Evolutionary conservation across 352 stramenopile species (phyloP), one percentile per base, ranked within the genome.

Genomic region (Globisporangium alternatum): DNA sequence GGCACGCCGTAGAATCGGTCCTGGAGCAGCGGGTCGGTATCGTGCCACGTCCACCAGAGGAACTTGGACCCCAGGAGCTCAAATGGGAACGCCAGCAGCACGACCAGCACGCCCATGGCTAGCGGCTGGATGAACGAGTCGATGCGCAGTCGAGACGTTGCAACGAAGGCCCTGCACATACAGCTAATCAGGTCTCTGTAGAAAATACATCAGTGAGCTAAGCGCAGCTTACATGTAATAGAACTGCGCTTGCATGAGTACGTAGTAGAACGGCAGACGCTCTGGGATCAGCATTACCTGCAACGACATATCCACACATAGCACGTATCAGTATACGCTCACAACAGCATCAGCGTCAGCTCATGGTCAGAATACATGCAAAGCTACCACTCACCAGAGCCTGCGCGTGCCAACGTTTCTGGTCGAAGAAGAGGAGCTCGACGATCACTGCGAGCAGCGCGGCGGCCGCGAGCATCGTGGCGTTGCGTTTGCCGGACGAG

Each of bases 1-100:
- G 86, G 86, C 1, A 93, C 76, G 37, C 80, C 81, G 60, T 90
- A 82, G 21, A 90, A 63, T 2, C 86, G 81, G 25, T 80, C 76
- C 8, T 60, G 62, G 15, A 95, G 66, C 45, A 90, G 69, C 30
- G 83, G 83, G 30, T 95, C 83, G 21, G 81, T 92, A 60, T 95
- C 86, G 61, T 95, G 86, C 74, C 79, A 92, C 55, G 86, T 95
- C 86, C 86, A 95, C 81, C 82, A 92, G 30, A 95, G 70, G 54
- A 95, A 90, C 60, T 93, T 93, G 61, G 80, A 62, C 52, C 86
- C 86, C 37, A 93, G 52, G 53, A 95, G 69, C 71, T 95, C 83
- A 37, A 91, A 86, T 9, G 86, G 86, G 44, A 93, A 81, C 7
- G 68, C 64, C 30, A 93, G 64, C 54, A 85, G 64, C 22, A 91